Evolutionary conservation across 129 eudicot genomes (phyloP).

Genomic region (Pittosporum tobira): DNA sequence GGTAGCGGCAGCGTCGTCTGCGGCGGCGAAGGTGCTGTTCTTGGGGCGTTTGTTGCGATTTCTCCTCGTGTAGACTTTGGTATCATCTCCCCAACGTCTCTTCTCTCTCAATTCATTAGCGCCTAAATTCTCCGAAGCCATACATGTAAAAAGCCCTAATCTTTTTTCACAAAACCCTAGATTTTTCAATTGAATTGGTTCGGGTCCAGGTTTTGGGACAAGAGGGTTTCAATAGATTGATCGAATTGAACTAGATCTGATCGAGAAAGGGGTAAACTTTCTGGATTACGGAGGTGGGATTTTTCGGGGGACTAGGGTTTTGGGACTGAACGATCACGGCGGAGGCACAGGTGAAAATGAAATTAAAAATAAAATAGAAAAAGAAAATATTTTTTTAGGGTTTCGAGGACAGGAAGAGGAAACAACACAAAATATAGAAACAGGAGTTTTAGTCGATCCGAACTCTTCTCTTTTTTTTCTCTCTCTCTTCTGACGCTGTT

Average conservation of each 20-base stretch:
- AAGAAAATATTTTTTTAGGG: conserved; percentile 21
- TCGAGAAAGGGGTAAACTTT: conserved; percentile 5
- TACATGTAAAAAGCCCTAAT: conserved; percentile 45
- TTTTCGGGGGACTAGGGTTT: conserved; percentile 36
- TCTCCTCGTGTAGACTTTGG: conserved; percentile 59
- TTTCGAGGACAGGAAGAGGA: conserved; percentile 15
- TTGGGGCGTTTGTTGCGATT: conserved; percentile 19
- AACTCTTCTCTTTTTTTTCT: conserved; percentile 21
- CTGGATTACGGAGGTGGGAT: conserved; percentile 15
- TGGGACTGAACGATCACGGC: conserved; percentile 11
- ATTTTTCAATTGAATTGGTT: conserved; percentile 4
- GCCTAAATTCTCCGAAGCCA: conserved; percentile 68
- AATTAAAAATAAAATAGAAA: not conserved
- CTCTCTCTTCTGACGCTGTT: conserved; percentile 9
- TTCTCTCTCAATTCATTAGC: conserved; percentile 41
- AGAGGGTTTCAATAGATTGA: not conserved
- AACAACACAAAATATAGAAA: conserved; percentile 8
- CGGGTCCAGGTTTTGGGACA: conserved; percentile 6
- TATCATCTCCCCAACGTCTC: conserved; percentile 47
- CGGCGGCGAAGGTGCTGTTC: conserved; percentile 5
- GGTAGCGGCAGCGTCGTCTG: conserved; percentile 14
- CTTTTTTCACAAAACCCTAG: conserved; percentile 24
- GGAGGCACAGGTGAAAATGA: conserved; percentile 6
- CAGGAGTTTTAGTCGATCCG: conserved; percentile 37
- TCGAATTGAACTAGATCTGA: conserved; percentile 21